Base-by-base conservation (phyloP, 148 eudicot species). In the Cornus controversa region DNA sequence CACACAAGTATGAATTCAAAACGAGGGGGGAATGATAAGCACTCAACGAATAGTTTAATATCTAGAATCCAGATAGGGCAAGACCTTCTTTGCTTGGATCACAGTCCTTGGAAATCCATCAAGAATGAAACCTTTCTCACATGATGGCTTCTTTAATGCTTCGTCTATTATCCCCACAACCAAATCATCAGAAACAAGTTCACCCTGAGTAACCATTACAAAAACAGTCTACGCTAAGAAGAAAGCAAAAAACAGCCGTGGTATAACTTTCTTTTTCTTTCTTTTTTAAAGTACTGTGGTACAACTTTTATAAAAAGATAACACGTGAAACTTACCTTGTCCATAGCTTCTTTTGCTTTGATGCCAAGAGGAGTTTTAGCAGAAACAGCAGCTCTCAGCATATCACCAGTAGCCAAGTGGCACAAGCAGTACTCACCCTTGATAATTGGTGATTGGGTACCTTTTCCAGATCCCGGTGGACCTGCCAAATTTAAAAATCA, bases 81-180 rank as follows among this genome's bases (percentile, higher is more conserved):
- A 70, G 60, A 95, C 99, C 94, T 93, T 96, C 74, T 96, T 83
- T 24, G 99, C 99, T 87, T 96, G 99, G 71, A 80, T 92, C 70
- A 87, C 98, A n/a, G 99, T 93, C 84, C 99, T 96, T 3, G 98
- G 98, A 80, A 96, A 96, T 42, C 98, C 98, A 85, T 96, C 98
- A 82, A 96, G 99, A 78, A 96, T 93, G 77, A 96, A 96, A 73
- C 99, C 99, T 84, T 90, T 96, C 76, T 90, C 82, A 67, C 99
- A 96, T 42, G 99, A 96, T 62, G 98, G 98, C 85, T 87, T 96
- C 67, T 91, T 90, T 79, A 96, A 34, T 34, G 99, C 99, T 75
- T 96, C 99, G 83, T 93, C 98, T 36, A 96, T 93, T 75, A 96
- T 87, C 37, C 98, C 97, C 63, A 96, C 94, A 79, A 96, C 98